Conservation (phyloP, 1,139 yeast genomes). For the Zygoascus hellenicus region DNA sequence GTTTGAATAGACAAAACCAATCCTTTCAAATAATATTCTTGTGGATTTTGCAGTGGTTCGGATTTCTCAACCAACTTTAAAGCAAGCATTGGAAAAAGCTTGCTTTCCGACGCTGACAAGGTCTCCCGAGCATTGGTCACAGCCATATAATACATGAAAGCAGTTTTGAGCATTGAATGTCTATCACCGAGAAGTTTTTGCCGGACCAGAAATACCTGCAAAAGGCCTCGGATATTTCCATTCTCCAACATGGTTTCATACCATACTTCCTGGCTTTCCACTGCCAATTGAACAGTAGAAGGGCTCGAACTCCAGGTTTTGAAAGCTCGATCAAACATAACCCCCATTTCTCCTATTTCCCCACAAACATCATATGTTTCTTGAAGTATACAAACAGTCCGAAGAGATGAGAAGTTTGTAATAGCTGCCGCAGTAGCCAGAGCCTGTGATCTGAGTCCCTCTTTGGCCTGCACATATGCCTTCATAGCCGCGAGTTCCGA, state of each 20-base stretch:
- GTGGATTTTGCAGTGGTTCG: slow-evolving; percentile 45
- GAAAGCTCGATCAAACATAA: slow-evolving; percentile 35
- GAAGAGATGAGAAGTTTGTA: slow-evolving; percentile 49
- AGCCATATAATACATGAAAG: slow-evolving; percentile 22
- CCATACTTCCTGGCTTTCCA: slow-evolving; percentile 35
- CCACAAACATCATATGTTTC: slow-evolving; percentile 31
- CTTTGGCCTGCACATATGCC: slow-evolving; percentile 40
- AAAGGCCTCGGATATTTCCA: slow-evolving; percentile 22
- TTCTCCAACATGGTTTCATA: slow-evolving; percentile 29
- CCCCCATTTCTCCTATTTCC: slow-evolving; percentile 18
- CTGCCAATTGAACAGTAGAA: slow-evolving; percentile 1
- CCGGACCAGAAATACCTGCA: neutral
- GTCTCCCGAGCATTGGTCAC: neutral
- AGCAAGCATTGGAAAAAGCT: slow-evolving; percentile 53
- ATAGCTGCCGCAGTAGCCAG: slow-evolving; percentile 40
- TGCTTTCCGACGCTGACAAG: slow-evolving; percentile 36
- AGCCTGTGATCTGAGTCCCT: slow-evolving; percentile 44
- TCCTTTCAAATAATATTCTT: slow-evolving; percentile 54
- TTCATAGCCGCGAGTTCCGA: slow-evolving; percentile 48
- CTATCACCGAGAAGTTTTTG: slow-evolving; percentile 28
- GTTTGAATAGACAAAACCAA: slow-evolving; percentile 39
- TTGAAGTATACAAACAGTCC: slow-evolving; percentile 13
- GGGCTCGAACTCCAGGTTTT: slow-evolving; percentile 46
- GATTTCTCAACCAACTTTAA: slow-evolving; percentile 45
- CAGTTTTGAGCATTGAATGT: slow-evolving; percentile 42